These are phyloP conservation scores for Mollisiaceae sp. DNA, from an alignment of 2,329 filamentous ascomycete species.

Conservation along the genomic window DNA sequence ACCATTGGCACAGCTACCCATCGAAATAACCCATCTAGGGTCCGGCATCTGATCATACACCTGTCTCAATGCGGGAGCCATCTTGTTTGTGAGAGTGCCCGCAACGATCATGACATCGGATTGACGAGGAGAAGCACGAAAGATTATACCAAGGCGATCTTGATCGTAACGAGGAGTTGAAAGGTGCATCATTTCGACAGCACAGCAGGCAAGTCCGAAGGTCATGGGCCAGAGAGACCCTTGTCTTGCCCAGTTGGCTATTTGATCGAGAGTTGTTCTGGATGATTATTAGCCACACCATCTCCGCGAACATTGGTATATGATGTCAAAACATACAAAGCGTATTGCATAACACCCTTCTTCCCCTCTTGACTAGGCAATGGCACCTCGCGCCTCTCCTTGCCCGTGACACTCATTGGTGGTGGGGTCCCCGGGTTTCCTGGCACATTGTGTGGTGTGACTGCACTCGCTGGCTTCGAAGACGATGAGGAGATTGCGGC, in stretches of 20 bases:
- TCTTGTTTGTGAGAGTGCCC: slow-evolving; percentile 93
- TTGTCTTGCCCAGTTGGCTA: slow-evolving; percentile 85
- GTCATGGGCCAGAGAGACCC: slow-evolving; percentile 88
- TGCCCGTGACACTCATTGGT: slow-evolving; percentile 52
- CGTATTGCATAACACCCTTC: slow-evolving; percentile 84
- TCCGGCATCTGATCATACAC: slow-evolving; percentile 97
- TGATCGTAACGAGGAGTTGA: slow-evolving; percentile 90
- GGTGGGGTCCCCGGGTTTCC: slow-evolving; percentile 58
- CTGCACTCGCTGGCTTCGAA: slow-evolving; percentile 64
- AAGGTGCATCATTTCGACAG: slow-evolving; percentile 91
- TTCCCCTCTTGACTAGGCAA: slow-evolving; percentile 79
- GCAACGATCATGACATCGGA: slow-evolving; percentile 94
- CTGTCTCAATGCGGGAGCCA: slow-evolving; percentile 88
- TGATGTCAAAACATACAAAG: slow-evolving; percentile 67
- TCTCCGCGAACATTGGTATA: not conserved
- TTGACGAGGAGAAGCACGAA: slow-evolving; percentile 85
- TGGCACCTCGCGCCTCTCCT: slow-evolving; percentile 71
- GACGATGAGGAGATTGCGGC: slow-evolving; percentile 69
- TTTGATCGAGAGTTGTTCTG: slow-evolving; percentile 78
- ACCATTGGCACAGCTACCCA: slow-evolving; percentile 85
- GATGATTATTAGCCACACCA: slow-evolving; percentile 16
- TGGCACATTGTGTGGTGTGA: slow-evolving; percentile 58
- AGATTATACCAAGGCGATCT: slow-evolving; percentile 87
- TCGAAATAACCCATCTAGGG: slow-evolving; percentile 82
- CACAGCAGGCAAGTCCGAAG: slow-evolving; percentile 87